A percentile compares a stretch with the other conserved stretches of the same genome.
Evolutionary conservation across 257 asterid genomes (phyloP).

Genomic region (Ligustrum vulgare): DNA sequence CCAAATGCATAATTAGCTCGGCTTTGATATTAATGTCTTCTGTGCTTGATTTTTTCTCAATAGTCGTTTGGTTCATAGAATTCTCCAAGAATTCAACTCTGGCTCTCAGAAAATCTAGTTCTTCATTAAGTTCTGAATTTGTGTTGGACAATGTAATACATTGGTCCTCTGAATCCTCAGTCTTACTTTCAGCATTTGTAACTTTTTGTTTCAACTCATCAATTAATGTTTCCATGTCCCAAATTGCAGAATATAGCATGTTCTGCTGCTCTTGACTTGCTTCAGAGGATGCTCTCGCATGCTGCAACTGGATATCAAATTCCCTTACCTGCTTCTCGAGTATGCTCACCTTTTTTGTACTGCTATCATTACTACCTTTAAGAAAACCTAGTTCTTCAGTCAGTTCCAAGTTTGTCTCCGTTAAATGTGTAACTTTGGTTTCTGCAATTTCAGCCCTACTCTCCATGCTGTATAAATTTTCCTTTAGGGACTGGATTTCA

Average conservation of each 20-base stretch:
- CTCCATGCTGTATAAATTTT: constrained; percentile 31
- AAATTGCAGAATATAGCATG: constrained; percentile 81
- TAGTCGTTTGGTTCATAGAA: constrained; percentile 48
- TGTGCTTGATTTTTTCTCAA: constrained; percentile 57
- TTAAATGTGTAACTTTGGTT: constrained; percentile 47
- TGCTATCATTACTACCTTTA: constrained; percentile 60
- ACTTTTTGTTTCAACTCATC: constrained; percentile 89
- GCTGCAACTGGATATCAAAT: constrained; percentile 64
- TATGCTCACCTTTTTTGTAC: constrained; percentile 50
- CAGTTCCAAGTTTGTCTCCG: constrained; percentile 71
- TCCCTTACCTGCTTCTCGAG: constrained; percentile 73
- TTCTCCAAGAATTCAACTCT: constrained; percentile 49
- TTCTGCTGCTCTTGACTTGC: constrained; percentile 88
- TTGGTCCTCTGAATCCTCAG: constrained; percentile 62
- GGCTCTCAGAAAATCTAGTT: constrained; percentile 47
- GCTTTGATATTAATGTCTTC: constrained; percentile 59
- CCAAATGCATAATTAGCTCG: constrained; percentile 62
- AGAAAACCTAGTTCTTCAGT: constrained; percentile 73
- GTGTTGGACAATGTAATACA: constrained; percentile 52
- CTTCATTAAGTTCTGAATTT: constrained; percentile 61
- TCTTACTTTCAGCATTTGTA: constrained; percentile 58
- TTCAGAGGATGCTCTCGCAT: constrained; percentile 72
- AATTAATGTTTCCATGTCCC: constrained; percentile 95
- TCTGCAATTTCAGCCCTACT: constrained; percentile 40
- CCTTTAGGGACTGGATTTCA: constrained; percentile 39